phyloP scores from a whole-genome alignment of 306 rosid genomes.

The Abrus pulchellus region DNA sequence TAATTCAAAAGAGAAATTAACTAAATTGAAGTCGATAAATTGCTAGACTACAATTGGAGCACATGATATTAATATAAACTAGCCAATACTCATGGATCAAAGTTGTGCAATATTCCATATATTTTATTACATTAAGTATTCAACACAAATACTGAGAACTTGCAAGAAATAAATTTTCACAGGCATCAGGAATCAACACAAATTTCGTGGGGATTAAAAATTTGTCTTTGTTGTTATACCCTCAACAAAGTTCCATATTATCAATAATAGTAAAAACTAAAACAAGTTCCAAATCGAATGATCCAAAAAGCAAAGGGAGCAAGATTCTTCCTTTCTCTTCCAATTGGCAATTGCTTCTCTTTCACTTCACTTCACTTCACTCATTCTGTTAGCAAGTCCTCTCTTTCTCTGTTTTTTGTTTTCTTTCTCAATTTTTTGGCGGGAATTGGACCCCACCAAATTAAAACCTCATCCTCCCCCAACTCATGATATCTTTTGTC shows the following conservation, averaged over 20 bases:
- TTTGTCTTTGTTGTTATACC: not conserved
- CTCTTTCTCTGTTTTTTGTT: not conserved
- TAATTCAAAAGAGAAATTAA: not conserved
- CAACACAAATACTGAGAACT: slow-evolving; percentile 11
- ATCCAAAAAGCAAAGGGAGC: slow-evolving; percentile 21
- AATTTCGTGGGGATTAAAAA: slow-evolving; percentile 10
- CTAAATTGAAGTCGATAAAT: not conserved
- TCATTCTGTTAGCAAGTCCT: slow-evolving; percentile 43
- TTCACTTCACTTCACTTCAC: slow-evolving; percentile 59
- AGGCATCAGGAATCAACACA: slow-evolving; percentile 10
- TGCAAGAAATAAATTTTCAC: not conserved
- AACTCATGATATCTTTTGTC: slow-evolving; percentile 40
- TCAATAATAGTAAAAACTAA: not conserved
- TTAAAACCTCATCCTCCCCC: slow-evolving; percentile 53
- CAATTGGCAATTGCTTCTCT: slow-evolving; percentile 65
- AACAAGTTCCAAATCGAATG: slow-evolving; percentile 41
- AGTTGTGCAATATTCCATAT: not conserved
- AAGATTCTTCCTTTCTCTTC: not conserved
- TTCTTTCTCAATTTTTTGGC: slow-evolving; percentile 55
- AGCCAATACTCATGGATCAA: not conserved
- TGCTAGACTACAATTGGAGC: not conserved
- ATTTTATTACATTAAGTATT: not conserved
- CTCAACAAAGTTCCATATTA: slow-evolving; percentile 2
- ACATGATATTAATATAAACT: not conserved
- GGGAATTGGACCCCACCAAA: slow-evolving; percentile 69